Base-by-base conservation (phyloP, 768 basidiomycete species). In the Russula olivacea region DNA sequence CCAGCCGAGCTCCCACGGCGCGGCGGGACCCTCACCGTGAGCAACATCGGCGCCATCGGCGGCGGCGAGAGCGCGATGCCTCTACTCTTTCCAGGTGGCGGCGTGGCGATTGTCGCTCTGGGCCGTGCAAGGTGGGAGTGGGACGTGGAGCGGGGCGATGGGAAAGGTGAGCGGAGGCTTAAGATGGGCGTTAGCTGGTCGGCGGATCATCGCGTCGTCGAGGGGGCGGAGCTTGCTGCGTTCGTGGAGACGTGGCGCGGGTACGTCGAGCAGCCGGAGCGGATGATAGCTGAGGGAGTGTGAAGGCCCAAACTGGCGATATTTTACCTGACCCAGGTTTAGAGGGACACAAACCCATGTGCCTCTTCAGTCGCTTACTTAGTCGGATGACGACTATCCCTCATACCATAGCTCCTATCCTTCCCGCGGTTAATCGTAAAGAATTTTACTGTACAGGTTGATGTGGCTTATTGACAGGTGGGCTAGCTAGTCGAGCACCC, bases 221-320 rank as follows among this genome's bases (percentile, higher is more conserved):
- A 95, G 71, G 92, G 92, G 4, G 92, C 91, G 1, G 92, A 95
- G 75, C 71, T 95, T 65, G 91, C 89, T 58, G 91, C 89, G 66
- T 92, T 95, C 72, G 88, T 92, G 64, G 91, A 93, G 76, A 77
- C 79, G 48, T 95, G 92, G 92, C 82, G 91, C 64, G 77, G 74
- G 17, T 91, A 84, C 78, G 88, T 93, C 17, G 91, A 93, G 75
- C 71, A 75, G 2, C 93, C 93, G 3, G 82, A 80, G 71, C 78
- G 87, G 71, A 70, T 92, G 63, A 80, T 91, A 67, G 89, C 68
- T 4, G 79, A 79, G 51, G 76, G 76, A 0, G 68, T 79, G 14
- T 80, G 67, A 77, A 11, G 53, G 48, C 48, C n/a, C n/a, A n/a
- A n/a, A n/a, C 28, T 28, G 47, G 6, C 23, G 23, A 48, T 23